Percentiles rank a stretch among this genome's conserved stretches.
Conservation (phyloP, 345 rosid species). For the Aquilaria sinensis region DNA sequence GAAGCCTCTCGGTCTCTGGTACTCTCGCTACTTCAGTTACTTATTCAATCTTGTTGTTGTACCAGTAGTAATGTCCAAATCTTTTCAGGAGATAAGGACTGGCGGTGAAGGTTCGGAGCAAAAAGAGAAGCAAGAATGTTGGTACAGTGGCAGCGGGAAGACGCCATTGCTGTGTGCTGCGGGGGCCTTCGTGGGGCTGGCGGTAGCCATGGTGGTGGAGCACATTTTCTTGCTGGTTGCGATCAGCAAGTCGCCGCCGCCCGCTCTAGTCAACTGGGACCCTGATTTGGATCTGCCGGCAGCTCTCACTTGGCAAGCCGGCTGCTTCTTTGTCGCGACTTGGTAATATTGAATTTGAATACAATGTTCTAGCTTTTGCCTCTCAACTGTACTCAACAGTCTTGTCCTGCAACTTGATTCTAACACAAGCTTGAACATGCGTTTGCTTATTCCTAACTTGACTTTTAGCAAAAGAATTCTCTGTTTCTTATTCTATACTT, state of each 20-base stretch:
- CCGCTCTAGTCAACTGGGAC: constrained; percentile 42
- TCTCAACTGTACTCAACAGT: background rate
- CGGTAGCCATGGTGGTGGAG: constrained; percentile 59
- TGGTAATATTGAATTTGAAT: constrained; percentile 34
- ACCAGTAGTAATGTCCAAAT: background rate
- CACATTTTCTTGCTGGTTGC: constrained; percentile 65
- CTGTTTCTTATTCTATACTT: no score
- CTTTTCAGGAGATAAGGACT: constrained; percentile 50
- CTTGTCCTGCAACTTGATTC: background rate
- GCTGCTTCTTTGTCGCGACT: constrained; percentile 66
- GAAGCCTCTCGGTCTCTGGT: constrained; percentile 95
- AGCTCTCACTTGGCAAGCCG: constrained; percentile 59
- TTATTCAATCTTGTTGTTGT: background rate
- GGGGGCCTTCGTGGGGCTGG: constrained; percentile 55
- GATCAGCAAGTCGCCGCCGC: constrained; percentile 52
- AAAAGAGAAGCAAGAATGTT: constrained; percentile 34
- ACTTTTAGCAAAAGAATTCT: no score
- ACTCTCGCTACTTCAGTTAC: background rate
- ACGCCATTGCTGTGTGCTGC: constrained; percentile 59
- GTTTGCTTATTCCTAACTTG: no score
- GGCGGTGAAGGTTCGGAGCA: constrained; percentile 13
- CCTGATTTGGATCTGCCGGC: constrained; percentile 31
- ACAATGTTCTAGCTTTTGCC: background rate
- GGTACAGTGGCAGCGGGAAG: constrained; percentile 68
- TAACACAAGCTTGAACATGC: background rate